These are phyloP conservation scores for Sordaria brevicollis DNA, from an alignment of 495 filamentous ascomycete genomes.

Conservation along the genomic window DNA sequence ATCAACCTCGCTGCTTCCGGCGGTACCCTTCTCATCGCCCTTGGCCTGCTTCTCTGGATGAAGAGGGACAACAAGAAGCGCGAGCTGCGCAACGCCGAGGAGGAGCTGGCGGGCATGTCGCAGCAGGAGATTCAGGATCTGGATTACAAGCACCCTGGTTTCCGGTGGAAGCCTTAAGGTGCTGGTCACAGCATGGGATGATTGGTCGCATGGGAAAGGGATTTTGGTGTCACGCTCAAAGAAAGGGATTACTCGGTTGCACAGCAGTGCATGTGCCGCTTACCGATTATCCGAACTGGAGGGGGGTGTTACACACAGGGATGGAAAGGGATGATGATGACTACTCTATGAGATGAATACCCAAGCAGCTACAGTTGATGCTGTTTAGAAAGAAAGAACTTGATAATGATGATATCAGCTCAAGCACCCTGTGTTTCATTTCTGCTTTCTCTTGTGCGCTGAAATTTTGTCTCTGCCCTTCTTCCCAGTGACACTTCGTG, in stretches of 20 bases:
- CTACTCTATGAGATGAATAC: not conserved
- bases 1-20: slow-evolving; percentile 55
- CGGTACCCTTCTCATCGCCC: slow-evolving; percentile 40
- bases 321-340: not conserved
- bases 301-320: not conserved
- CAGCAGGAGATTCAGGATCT: slow-evolving; percentile 51
- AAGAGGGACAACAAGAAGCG: slow-evolving; percentile 50
- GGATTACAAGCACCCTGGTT: slow-evolving; percentile 66
- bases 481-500: not conserved
- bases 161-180: slow-evolving; percentile 46
- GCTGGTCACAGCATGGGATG: not conserved
- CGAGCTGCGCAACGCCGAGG: slow-evolving; percentile 40
- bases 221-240: not conserved
- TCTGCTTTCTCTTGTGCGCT: not conserved
- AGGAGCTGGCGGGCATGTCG: slow-evolving; percentile 45
- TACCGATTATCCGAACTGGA: not conserved
- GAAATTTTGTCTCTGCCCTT: not conserved
- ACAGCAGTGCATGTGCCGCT: not conserved
- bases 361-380: not conserved
- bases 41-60: slow-evolving; percentile 48
- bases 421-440: not conserved
- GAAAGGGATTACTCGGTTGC: not conserved
- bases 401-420: not conserved
- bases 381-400: not conserved
- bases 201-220: not conserved